Conservation (phyloP, 2,329 filamentous ascomycete species). For the Exophiala bonariae region DNA sequence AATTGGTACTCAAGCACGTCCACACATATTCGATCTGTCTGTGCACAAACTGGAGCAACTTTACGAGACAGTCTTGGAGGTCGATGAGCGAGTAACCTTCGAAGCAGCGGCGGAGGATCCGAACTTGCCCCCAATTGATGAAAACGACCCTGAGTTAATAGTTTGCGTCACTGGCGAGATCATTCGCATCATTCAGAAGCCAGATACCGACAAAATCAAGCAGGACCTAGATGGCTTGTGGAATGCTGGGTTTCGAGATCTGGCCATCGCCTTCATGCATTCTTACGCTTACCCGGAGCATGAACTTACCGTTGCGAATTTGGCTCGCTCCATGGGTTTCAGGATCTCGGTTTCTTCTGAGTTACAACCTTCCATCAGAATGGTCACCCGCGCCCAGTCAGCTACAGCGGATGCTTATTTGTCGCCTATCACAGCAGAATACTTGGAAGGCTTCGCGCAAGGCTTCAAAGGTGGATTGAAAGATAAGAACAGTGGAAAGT, state of each 20-base stretch:
- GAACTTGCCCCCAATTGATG: slow-evolving; percentile 30
- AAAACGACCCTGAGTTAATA: no score
- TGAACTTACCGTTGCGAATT: slow-evolving; percentile 72
- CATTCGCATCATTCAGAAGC: slow-evolving; percentile 56
- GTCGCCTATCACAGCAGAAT: slow-evolving; percentile 75
- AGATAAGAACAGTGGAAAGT: slow-evolving; percentile 68
- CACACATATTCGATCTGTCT: slow-evolving; percentile 88
- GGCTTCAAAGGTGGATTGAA: slow-evolving; percentile 79
- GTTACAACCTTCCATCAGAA: slow-evolving; percentile 83
- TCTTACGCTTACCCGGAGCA: slow-evolving; percentile 87
- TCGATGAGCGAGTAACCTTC: slow-evolving; percentile 71
- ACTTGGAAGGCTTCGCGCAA: slow-evolving; percentile 56
- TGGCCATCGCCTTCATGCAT: slow-evolving; percentile 40
- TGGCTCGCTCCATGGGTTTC: slow-evolving; percentile 80
- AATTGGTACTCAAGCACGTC: slow-evolving; percentile 88
- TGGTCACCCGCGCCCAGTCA: slow-evolving; percentile 72
- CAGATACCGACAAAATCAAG: slow-evolving; percentile 54
- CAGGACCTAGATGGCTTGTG: slow-evolving; percentile 60
- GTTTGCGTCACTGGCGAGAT: slow-evolving; percentile 50
- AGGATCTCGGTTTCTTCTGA: slow-evolving; percentile 75
- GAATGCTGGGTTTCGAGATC: slow-evolving; percentile 3
- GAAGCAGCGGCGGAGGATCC: slow-evolving; percentile 1
- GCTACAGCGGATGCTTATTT: slow-evolving; percentile 79
- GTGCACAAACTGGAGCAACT: slow-evolving; percentile 84
- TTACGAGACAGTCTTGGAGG: slow-evolving; percentile 78